phyloP scores from a whole-genome alignment of 805 yeast species.

The Saturnispora silvae region DNA sequence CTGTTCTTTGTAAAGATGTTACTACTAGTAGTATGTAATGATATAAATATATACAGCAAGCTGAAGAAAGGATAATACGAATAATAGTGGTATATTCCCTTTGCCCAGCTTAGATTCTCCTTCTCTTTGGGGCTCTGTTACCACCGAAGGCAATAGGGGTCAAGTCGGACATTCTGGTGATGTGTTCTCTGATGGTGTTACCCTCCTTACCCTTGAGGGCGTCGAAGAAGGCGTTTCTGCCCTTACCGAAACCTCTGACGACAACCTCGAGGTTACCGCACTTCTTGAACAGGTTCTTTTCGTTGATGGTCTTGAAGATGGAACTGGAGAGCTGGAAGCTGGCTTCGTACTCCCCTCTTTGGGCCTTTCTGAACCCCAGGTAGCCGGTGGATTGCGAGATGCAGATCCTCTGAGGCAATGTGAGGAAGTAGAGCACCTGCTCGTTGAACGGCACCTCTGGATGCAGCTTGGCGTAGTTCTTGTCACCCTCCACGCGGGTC shows the following conservation, averaged over 20 bases:
- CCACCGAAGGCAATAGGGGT: conserved; percentile 91
- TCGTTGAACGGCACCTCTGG: conserved; percentile 50
- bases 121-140: conserved; percentile 67
- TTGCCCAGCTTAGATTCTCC: conserved; percentile 39
- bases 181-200: conserved; percentile 46
- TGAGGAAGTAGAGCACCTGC: conserved; percentile 64
- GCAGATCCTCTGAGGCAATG: conserved; percentile 67
- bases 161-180: conserved; percentile 64
- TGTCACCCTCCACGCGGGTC: conserved; percentile 58
- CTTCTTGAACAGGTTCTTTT: conserved; percentile 31
- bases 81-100: not conserved
- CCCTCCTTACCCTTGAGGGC: conserved; percentile 91
- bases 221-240: conserved; percentile 74
- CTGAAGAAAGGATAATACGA: no score
- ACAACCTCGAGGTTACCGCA: conserved; percentile 60
- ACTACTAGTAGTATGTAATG: no score
- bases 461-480: conserved; percentile 45
- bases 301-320: conserved; percentile 58
- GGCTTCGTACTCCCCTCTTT: conserved; percentile 90
- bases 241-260: conserved; percentile 76
- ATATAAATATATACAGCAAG: no score
- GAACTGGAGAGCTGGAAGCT: conserved; percentile 73
- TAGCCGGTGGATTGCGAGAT: conserved; percentile 69
- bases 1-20: no score
- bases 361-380: conserved; percentile 81